Evolutionary conservation across 163 green algal species (phyloP).

Genomic region (Trebouxiophyceae sp.): DNA sequence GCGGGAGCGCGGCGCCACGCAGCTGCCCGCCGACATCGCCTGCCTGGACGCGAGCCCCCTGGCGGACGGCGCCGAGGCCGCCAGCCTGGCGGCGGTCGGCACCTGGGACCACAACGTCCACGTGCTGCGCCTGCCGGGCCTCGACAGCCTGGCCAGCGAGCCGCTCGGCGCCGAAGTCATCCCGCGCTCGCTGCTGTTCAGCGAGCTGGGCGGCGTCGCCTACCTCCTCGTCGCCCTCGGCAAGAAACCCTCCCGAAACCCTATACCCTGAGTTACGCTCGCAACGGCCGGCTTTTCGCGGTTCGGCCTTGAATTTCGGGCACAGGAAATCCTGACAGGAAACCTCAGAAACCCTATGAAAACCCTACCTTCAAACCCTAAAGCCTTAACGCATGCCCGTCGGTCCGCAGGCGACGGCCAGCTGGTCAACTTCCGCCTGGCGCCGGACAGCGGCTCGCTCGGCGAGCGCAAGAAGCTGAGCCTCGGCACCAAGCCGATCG

Average conservation of each 20-base stretch:
- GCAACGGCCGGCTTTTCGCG: too few relatives aligned
- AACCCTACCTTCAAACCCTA: too few relatives aligned
- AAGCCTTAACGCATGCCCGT: neutral
- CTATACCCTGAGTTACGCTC: too few relatives aligned
- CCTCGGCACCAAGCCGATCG: constrained; percentile 90
- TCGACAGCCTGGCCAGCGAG: constrained; percentile 36
- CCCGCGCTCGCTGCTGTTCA: constrained; percentile 72
- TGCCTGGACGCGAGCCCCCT: constrained; percentile 86
- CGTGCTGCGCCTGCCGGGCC: constrained; percentile 45
- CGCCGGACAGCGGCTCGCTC: constrained; percentile 35
- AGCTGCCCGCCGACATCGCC: constrained; percentile 72
- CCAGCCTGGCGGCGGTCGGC: constrained; percentile 58
- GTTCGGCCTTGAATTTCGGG: too few relatives aligned
- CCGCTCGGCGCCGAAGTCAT: constrained; percentile 73
- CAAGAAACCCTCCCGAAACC: too few relatives aligned
- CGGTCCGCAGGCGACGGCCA: constrained; percentile 65
- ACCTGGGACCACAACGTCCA: constrained; percentile 64
- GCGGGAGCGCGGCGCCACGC: constrained; percentile 22
- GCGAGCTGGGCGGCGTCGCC: constrained; percentile 60
- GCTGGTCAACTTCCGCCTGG: constrained; percentile 59
- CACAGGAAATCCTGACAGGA: too few relatives aligned
- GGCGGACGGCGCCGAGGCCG: constrained; percentile 24
- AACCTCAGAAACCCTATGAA: too few relatives aligned
- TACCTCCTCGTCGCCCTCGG: constrained; percentile 78
- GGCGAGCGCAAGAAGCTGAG: constrained; percentile 71